phyloP scores from a whole-genome alignment of 2,329 filamentous ascomycete genomes.

The Verticillium longisporum region DNA sequence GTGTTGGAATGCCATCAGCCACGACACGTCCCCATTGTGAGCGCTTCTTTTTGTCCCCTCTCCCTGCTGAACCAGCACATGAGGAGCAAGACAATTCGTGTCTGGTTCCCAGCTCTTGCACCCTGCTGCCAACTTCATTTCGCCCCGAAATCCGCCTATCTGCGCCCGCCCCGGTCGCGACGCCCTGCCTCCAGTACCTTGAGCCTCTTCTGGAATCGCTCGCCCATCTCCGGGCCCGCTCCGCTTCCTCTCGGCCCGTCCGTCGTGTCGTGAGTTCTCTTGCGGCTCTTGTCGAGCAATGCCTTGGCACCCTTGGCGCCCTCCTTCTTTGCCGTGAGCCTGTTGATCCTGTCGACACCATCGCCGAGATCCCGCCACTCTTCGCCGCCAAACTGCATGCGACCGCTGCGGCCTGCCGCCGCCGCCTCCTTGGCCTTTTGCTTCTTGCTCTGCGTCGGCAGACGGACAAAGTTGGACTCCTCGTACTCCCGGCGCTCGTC shows the following conservation, averaged over 20 bases:
- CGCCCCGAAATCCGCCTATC: slow-evolving; percentile 15
- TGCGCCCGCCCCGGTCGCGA: slow-evolving; percentile 29
- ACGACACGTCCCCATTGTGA: background rate
- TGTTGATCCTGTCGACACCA: slow-evolving; percentile 79
- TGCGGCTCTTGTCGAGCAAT: slow-evolving; percentile 77
- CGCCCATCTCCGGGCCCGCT: slow-evolving; percentile 55
- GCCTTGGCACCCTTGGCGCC: slow-evolving; percentile 48
- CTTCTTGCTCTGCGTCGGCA: slow-evolving; percentile 85
- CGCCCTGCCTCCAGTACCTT: slow-evolving; percentile 46
- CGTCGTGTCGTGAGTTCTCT: slow-evolving; percentile 60
- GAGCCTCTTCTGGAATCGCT: slow-evolving; percentile 65
- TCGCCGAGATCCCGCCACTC: slow-evolving; percentile 85
- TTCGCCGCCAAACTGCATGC: slow-evolving; percentile 78
- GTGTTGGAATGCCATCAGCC: background rate
- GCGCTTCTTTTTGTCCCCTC: background rate
- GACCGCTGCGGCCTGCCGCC: slow-evolving; percentile 37
- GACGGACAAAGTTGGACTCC: slow-evolving; percentile 82
- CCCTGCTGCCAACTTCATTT: too few relatives aligned
- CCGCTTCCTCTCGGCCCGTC: slow-evolving; percentile 66
- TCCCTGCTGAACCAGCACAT: background rate
- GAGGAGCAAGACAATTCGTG: background rate
- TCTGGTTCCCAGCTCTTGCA: too few relatives aligned
- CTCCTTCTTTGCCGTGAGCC: slow-evolving; percentile 66
- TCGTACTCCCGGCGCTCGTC: slow-evolving; percentile 79
- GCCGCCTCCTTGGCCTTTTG: slow-evolving; percentile 61